Percentiles rank a stretch among this genome's conserved stretches.
Conservation (phyloP, 768 basidiomycete species). For the Calocybe cyanea region DNA sequence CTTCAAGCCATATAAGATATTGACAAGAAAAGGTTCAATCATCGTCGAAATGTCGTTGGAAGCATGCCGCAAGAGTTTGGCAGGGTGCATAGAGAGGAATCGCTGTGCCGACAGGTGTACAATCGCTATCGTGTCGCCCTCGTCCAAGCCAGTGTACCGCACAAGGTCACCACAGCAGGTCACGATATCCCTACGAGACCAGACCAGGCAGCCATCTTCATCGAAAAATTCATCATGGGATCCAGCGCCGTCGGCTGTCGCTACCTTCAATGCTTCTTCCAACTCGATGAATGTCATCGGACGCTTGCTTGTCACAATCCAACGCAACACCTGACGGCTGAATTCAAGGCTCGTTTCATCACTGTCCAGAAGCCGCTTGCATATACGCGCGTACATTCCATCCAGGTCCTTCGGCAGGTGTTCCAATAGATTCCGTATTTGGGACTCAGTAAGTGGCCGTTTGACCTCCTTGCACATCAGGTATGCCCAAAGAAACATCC, state of each 20-base stretch:
- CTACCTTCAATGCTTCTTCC: not conserved
- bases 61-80: not conserved
- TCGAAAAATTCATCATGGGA: not conserved
- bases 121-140: not conserved
- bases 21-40: not conserved
- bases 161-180: too few species aligned
- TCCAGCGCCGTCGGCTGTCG: not conserved
- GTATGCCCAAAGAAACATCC: too few species aligned
- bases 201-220: not conserved
- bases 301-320: too few species aligned
- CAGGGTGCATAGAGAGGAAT: too few species aligned
- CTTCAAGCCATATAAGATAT: not conserved
- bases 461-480: constrained; percentile 3
- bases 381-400: too few species aligned
- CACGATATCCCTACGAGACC: not conserved
- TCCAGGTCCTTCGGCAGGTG: constrained; percentile 5
- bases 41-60: not conserved
- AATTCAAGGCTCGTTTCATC: constrained; percentile 1
- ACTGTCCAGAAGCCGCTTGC: not conserved
- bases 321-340: not conserved
- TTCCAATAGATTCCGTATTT: constrained; percentile 3
- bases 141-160: not conserved
- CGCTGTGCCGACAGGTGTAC: not conserved
- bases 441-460: not conserved
- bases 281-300: too few species aligned